Evolutionary conservation across 495 filamentous ascomycete genomes (phyloP).

Genomic region (Polyplosphaeria fusca): DNA sequence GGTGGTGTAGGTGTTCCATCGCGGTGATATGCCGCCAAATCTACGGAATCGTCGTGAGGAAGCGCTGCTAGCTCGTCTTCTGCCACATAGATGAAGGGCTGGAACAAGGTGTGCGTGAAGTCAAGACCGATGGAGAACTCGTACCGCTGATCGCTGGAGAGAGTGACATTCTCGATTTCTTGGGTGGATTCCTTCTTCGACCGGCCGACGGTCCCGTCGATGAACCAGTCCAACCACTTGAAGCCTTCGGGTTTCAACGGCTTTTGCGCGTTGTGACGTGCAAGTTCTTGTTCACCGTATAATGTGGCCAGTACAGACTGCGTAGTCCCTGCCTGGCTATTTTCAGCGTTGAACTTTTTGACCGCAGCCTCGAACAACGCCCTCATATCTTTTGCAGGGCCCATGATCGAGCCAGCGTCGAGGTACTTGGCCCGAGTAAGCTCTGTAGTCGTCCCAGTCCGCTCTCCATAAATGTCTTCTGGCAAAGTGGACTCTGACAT

Average conservation of each 20-base stretch:
- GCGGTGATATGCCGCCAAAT: conserved; percentile 16
- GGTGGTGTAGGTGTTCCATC: conserved; percentile 16
- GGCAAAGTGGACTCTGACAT: conserved; percentile 57
- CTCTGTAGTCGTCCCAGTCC: conserved; percentile 49
- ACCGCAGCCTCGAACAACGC: conserved; percentile 32
- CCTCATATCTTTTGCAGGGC: conserved; percentile 35
- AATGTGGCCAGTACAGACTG: conserved; percentile 38
- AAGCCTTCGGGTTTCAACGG: conserved; percentile 36
- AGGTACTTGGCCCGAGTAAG: conserved; percentile 49
- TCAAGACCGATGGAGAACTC: conserved; percentile 37
- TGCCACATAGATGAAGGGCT: conserved; percentile 37
- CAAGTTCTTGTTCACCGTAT: conserved; percentile 37
- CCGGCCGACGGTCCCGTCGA: neutral
- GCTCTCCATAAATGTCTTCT: conserved; percentile 55
- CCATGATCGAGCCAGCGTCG: conserved; percentile 38
- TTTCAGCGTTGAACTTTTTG: conserved; percentile 23
- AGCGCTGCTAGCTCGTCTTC: conserved; percentile 26
- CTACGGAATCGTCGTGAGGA: conserved; percentile 22
- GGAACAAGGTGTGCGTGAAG: conserved; percentile 33
- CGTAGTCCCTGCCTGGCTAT: conserved; percentile 16
- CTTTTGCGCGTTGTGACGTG: conserved; percentile 13
- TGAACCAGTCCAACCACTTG: conserved; percentile 47
- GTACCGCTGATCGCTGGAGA: conserved; percentile 3
- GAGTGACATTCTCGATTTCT: neutral
- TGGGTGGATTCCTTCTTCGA: neutral